phyloP scores from a whole-genome alignment of 2,329 filamentous ascomycete genomes.

The Aspergillus hortae region DNA sequence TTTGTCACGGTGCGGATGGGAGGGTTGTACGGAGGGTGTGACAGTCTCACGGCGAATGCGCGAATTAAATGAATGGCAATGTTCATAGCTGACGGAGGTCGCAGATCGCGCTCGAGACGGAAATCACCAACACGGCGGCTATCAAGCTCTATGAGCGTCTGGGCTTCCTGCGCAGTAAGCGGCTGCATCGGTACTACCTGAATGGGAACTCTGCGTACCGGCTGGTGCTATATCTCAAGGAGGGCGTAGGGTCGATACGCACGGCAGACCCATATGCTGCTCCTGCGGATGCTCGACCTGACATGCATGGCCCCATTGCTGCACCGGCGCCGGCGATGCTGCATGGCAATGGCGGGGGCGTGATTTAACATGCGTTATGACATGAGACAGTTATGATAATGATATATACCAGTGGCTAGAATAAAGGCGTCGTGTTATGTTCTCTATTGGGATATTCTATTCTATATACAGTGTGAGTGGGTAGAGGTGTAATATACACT shows the following conservation, averaged over 20 bases:
- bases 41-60: background rate
- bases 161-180: constrained; percentile 88
- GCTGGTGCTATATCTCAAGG: constrained; percentile 75
- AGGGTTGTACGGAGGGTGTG: no score
- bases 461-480: constrained; percentile 4
- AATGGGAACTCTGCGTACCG: constrained; percentile 95
- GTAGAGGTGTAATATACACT: constrained; percentile 6
- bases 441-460: background rate
- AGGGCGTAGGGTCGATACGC: constrained; percentile 47
- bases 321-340: constrained; percentile 16
- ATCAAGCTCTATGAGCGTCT: constrained; percentile 90
- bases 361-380: background rate
- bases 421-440: no score
- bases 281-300: constrained; percentile 8
- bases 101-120: constrained; percentile 85
- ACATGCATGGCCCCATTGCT: constrained; percentile 11
- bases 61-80: no score
- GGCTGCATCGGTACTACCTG: constrained; percentile 89
- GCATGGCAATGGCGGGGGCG: constrained; percentile 21
- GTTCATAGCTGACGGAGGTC: background rate
- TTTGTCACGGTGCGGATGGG: background rate
- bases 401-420: background rate
- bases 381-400: background rate
- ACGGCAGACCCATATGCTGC: constrained; percentile 32
- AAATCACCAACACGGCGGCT: constrained; percentile 85